A percentile compares a stretch with the other conserved stretches of the same genome.
Evolutionary conservation across 2,329 filamentous ascomycete genomes (phyloP).

Genomic region (Neofusicoccum sp.): DNA sequence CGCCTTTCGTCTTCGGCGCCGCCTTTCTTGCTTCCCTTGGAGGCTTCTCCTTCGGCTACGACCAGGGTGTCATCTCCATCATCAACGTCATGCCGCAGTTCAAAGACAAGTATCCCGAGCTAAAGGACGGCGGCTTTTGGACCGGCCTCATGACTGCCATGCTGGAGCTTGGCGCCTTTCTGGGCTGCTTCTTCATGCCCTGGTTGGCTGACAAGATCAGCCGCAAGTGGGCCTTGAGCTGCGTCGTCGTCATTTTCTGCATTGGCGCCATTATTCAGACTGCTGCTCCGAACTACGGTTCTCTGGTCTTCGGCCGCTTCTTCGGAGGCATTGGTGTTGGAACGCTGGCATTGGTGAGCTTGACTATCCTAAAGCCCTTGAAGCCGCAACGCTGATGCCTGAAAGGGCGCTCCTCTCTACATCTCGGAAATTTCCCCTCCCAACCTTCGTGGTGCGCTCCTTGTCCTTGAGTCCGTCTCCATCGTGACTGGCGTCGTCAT

Average conservation of each 20-base stretch:
- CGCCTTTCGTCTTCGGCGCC: constrained; percentile 44
- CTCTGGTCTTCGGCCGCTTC: constrained; percentile 32
- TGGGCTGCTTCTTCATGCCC: constrained; percentile 36
- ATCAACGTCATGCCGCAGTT: constrained; percentile 50
- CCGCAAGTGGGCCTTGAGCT: constrained; percentile 43
- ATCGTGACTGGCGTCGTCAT: constrained; percentile 44
- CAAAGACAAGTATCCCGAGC: constrained; percentile 36
- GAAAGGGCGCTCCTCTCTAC: constrained; percentile 56
- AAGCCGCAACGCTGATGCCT: constrained; percentile 41
- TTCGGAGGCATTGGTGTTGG: constrained; percentile 34
- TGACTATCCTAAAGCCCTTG: constrained; percentile 50
- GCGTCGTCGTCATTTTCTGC: constrained; percentile 46
- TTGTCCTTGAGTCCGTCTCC: constrained; percentile 43
- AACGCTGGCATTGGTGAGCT: constrained; percentile 35
- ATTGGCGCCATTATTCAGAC: constrained; percentile 46
- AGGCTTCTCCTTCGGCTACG: constrained; percentile 40
- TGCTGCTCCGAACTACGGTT: constrained; percentile 27
- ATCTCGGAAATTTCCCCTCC: constrained; percentile 70
- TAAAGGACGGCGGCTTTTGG: constrained; percentile 31
- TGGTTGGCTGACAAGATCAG: constrained; percentile 44
- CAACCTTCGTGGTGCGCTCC: constrained; percentile 66
- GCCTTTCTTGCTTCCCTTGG: constrained; percentile 45
- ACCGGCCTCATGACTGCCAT: constrained; percentile 45
- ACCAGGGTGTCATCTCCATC: constrained; percentile 35
- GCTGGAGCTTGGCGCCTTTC: constrained; percentile 42